Evolutionary conservation across 768 basidiomycete species (phyloP), one percentile per base, ranked within the genome.

Genomic region (Kwoniella dendrophila): DNA sequence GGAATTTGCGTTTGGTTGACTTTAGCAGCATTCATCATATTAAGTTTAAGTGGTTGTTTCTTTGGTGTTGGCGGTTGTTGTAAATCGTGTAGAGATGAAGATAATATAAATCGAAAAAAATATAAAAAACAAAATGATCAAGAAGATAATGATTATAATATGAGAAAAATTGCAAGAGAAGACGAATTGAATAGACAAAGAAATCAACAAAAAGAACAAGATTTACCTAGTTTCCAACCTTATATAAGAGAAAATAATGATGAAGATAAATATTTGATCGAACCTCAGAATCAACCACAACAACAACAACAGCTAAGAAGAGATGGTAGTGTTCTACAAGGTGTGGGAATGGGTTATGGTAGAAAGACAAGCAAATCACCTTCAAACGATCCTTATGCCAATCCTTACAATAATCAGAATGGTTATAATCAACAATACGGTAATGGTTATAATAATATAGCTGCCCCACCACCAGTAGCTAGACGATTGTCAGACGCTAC

Each of bases 41-140:
- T 66, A 20, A 71, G 63, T 82, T 87, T 96, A 75, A 88, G 89
- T 47, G 91, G 94, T 11, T 96, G 92, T 78, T 88, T 91, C 81
- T 95, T 86, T 73, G 84, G 87, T 2, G 70, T 92, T 40, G 93
- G 94, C 16, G 83, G 89, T 61, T 93, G 92, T 68, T 95, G 92
- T 73, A 83, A 92, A n/a, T 82, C 81, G 33, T 41, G 45, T 24
- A 34, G 73, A 27, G 40, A 40, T 18, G 56, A 65, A 20, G 34
- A 59, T 43, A 56, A 74, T 61, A 50, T 67, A 24, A 64, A 71
- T 27, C 20, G 36, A 22, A 54, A 33, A 22, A 60, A 8, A 34
- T 36, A 20, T n/a, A 38, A 44, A 18, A 18, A 61, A 29, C 56
- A 53, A 11, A 60, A 30, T 6, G 56, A 51, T 20, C 59, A 33